These are phyloP conservation scores for Plantago elongata DNA, from an alignment of 257 asterid genomes.

Conservation along the genomic window DNA sequence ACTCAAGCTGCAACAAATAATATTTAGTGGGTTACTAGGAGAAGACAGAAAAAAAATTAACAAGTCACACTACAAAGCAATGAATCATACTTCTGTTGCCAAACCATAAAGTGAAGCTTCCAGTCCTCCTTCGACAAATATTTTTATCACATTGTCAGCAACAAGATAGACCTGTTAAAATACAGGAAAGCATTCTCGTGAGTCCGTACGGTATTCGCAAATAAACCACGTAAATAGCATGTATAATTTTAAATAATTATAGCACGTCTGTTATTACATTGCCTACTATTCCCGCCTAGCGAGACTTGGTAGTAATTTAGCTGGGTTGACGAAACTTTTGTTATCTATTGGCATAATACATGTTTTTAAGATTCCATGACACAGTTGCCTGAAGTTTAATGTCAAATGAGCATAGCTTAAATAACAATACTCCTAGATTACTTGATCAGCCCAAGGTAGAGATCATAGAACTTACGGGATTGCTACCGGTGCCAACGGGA, in stretches of 20 bases:
- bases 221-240: not conserved
- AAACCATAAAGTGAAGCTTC: constrained; percentile 80
- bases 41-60: constrained; percentile 8
- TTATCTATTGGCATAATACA: not conserved
- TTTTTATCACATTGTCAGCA: constrained; percentile 67
- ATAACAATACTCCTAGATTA: not conserved
- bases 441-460: not conserved
- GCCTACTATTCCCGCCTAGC: not conserved
- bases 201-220: not conserved
- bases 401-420: constrained; percentile 14
- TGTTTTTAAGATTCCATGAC: not conserved
- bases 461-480: constrained; percentile 70
- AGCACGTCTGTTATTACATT: not conserved
- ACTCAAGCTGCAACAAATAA: constrained; percentile 64
- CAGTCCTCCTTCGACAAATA: constrained; percentile 81
- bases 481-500: constrained; percentile 98
- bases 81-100: constrained; percentile 80
- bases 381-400: constrained; percentile 14
- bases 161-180: constrained; percentile 67
- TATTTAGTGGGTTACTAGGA: constrained; percentile 7
- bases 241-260: not conserved
- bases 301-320: too few relatives aligned
- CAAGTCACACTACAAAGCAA: constrained; percentile 13
- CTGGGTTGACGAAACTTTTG: not conserved
- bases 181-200: constrained; percentile 13